Evolutionary conservation across 75 land plant species (phyloP), one percentile per base, ranked within the genome.

Genomic region (Gnetum montanum): DNA sequence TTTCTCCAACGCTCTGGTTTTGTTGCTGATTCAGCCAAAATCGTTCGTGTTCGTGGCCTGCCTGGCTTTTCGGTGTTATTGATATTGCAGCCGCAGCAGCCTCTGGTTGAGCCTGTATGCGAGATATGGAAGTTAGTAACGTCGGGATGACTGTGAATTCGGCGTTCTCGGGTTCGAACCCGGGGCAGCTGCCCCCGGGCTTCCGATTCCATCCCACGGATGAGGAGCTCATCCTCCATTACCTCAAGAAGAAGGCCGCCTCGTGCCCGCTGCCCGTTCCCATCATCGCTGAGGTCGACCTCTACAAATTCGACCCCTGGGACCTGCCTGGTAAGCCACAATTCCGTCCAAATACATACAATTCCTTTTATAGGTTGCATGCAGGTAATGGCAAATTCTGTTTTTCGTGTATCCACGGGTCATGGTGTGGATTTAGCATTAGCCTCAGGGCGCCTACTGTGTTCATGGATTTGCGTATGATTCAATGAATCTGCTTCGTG

Each of bases 181-280:
- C 36, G 25, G n/a, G n/a, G n/a, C 56, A 54, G 10, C 25, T 60
- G 19, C 62, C 62, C 27, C 62, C 62, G 0, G 62, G 62, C 8
- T 60, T 60, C 29, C n/a, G 62, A 30, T 60, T 60, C 25, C 55
- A 60, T 15, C 62, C 60, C 20, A 47, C 60, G 3, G 60, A 60
- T 8, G 62, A 60, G 29, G 62, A 60, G 35, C 62, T 60, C 1
- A 27, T 60, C 29, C 35, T 47, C 23, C 56, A 60, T 23, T 60
- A 60, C 20, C 29, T 60, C 34, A 31, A 48, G n/a, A 53, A 48
- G 24, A 60, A 60, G 31, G 59, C n/a, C 10, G 5, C 56, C 8
- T 45, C 33, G 0, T 3, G 3, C 10, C 52, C 52, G 4, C 30
- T 60, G 1, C 56, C 31, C 12, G 62, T 60, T 6, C 62, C 52